These are phyloP conservation scores for Hypoxylon fragiforme DNA, from an alignment of 495 filamentous ascomycete genomes.

Conservation along the genomic window DNA sequence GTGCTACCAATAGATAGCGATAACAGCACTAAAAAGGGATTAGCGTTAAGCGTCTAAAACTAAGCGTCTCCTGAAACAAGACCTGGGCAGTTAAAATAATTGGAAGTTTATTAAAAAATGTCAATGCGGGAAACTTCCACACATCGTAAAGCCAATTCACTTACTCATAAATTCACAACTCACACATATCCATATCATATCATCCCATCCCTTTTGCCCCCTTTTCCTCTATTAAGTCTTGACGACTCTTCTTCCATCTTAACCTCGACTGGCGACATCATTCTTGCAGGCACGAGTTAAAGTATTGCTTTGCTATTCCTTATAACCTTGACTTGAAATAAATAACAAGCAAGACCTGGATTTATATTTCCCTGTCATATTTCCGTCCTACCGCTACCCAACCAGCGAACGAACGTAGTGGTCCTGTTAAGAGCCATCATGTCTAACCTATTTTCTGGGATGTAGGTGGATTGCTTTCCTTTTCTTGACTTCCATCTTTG, in stretches of 20 bases:
- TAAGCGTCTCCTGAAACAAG: conserved; percentile 35
- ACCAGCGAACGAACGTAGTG: too few species aligned
- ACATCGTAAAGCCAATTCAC: too few species aligned
- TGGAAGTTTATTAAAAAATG: conserved; percentile 12
- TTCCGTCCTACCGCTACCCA: conserved; percentile 23
- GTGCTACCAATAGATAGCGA: not conserved
- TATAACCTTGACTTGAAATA: conserved; percentile 2
- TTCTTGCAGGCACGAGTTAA: not conserved
- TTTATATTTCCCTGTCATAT: too few species aligned
- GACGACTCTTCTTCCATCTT: conserved; percentile 2
- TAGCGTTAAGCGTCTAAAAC: conserved; percentile 26
- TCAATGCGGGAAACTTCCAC: conserved; percentile 25
- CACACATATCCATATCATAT: conserved; percentile 14
- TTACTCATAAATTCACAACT: too few species aligned
- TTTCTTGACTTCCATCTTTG: conserved; percentile 13
- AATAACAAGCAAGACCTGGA: too few species aligned
- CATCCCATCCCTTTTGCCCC: conserved; percentile 28
- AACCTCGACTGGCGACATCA: conserved; percentile 1
- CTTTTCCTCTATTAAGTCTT: conserved; percentile 17
- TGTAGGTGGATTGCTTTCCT: conserved; percentile 59
- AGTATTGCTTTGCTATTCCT: not conserved
- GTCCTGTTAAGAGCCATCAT: conserved; percentile 52
- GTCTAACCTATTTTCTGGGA: conserved; percentile 79
- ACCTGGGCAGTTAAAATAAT: conserved; percentile 28
- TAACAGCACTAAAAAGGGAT: conserved; percentile 4